Evolutionary conservation across 2,329 filamentous ascomycete genomes (phyloP).

Genomic region (Knoxdaviesia proteae): DNA sequence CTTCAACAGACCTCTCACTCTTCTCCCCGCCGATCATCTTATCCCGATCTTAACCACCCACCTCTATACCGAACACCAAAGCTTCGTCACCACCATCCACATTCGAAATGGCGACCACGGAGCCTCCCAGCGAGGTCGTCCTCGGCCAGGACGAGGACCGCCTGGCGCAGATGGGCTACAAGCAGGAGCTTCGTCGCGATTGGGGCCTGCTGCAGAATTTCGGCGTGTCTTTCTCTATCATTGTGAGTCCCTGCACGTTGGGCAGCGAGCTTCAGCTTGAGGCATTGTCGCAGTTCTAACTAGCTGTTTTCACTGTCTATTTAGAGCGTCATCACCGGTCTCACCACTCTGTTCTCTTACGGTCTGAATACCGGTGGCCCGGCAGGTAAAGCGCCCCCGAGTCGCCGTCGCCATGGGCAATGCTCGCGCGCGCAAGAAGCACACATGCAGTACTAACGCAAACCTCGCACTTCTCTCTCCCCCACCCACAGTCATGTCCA

Average conservation of each 20-base stretch:
- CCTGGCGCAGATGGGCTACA: constrained; percentile 20
- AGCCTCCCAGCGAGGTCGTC: constrained; percentile 3
- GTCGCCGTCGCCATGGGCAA: neutral
- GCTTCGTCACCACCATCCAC: constrained; percentile 3
- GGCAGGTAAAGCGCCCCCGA: constrained; percentile 8
- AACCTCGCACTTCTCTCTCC: neutral
- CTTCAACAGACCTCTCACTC: too few relatives aligned
- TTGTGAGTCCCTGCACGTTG: constrained; percentile 18
- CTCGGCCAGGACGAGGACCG: constrained; percentile 24
- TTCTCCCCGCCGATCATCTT: too few relatives aligned
- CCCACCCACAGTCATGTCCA: constrained; percentile 22
- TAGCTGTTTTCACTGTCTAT: neutral
- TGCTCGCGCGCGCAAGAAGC: neutral
- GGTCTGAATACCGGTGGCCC: constrained; percentile 33
- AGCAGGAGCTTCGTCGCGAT: constrained; percentile 34
- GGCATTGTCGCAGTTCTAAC: neutral
- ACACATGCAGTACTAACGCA: neutral
- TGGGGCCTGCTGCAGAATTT: constrained; percentile 40
- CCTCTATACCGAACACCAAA: too few relatives aligned
- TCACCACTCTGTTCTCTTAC: constrained; percentile 36
- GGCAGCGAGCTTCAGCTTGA: neutral
- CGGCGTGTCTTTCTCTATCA: constrained; percentile 40
- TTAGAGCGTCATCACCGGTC: constrained; percentile 37
- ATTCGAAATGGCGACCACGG: constrained; percentile 4
- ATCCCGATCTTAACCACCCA: too few relatives aligned